phyloP scores from a whole-genome alignment of 2,329 filamentous ascomycete genomes.

The Phaeophleospora eucalypticola region DNA sequence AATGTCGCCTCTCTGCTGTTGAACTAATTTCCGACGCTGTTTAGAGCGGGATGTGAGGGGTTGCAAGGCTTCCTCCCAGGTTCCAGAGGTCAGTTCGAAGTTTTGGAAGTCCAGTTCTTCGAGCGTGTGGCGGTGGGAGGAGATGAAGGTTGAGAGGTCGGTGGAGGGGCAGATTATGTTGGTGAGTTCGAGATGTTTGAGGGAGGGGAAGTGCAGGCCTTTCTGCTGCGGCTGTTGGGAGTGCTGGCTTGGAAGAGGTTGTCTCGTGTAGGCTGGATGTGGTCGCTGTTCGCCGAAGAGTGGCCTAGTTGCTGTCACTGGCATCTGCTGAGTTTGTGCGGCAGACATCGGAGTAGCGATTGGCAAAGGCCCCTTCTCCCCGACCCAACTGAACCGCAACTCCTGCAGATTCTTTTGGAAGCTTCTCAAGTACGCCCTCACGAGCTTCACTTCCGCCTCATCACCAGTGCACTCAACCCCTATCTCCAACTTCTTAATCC shows the following conservation, averaged over 20 bases:
- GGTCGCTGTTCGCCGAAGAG: no score
- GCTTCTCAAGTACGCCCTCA: no score
- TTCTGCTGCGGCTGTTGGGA: no score
- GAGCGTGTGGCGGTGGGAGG: slow-evolving; percentile 62
- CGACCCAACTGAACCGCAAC: no score
- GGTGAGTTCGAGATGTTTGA: slow-evolving; percentile 66
- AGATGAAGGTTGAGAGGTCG: slow-evolving; percentile 67
- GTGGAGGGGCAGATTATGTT: slow-evolving; percentile 68
- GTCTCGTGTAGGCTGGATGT: no score
- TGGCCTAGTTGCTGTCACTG: no score
- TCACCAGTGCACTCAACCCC: slow-evolving; percentile 54
- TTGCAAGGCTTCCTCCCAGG: slow-evolving; percentile 78
- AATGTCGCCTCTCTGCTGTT: slow-evolving; percentile 22
- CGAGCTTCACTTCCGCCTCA: slow-evolving; percentile 35
- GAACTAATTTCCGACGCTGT: slow-evolving; percentile 2
- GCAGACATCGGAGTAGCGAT: no score
- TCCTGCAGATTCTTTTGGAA: no score
- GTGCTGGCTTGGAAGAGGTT: no score
- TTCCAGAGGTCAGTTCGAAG: slow-evolving; percentile 65
- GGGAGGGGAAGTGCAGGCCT: slow-evolving; percentile 61
- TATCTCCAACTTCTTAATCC: slow-evolving; percentile 70
- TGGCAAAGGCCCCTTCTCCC: no score
- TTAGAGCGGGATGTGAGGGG: slow-evolving; percentile 50
- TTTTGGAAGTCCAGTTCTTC: slow-evolving; percentile 78
- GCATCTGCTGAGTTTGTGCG: no score